These are phyloP conservation scores for Fusarium sacchari DNA, from an alignment of 2,329 filamentous ascomycete genomes.

Conservation along the genomic window DNA sequence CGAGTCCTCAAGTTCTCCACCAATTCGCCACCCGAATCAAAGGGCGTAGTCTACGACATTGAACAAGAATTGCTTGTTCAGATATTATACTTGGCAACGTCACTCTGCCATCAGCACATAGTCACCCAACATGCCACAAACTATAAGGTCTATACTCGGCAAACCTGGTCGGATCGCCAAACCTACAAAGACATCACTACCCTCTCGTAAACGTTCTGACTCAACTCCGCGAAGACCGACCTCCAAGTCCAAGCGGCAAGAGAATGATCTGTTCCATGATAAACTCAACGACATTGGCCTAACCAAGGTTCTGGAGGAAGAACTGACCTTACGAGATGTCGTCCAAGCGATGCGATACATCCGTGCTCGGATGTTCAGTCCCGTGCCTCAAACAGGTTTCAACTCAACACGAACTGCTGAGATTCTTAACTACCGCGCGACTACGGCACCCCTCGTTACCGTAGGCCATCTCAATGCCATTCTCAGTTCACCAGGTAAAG, in stretches of 20 bases:
- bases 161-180: conserved; percentile 51
- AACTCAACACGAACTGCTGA: conserved; percentile 70
- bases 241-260: conserved; percentile 36
- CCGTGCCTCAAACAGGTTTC: conserved; percentile 72
- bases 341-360: conserved; percentile 73
- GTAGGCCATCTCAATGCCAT: conserved; percentile 73
- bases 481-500: conserved; percentile 68
- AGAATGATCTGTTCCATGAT: conserved; percentile 49
- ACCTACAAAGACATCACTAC: conserved; percentile 29
- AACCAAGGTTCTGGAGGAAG: conserved; percentile 62
- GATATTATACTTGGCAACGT: neutral
- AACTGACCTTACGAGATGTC: conserved; percentile 68
- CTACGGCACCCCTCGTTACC: conserved; percentile 72
- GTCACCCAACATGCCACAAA: conserved; percentile 42
- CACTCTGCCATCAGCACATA: neutral
- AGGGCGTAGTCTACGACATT: conserved; percentile 4
- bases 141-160: conserved; percentile 52
- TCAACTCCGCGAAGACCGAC: conserved; percentile 43
- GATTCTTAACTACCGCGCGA: conserved; percentile 68
- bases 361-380: conserved; percentile 69
- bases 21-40: conserved; percentile 28
- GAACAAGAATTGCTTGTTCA: neutral
- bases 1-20: conserved; percentile 7
- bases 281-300: conserved; percentile 70
- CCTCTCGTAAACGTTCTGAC: conserved; percentile 27